Evolutionary conservation across 495 filamentous ascomycete genomes (phyloP).

Genomic region (Parmelia sp.): DNA sequence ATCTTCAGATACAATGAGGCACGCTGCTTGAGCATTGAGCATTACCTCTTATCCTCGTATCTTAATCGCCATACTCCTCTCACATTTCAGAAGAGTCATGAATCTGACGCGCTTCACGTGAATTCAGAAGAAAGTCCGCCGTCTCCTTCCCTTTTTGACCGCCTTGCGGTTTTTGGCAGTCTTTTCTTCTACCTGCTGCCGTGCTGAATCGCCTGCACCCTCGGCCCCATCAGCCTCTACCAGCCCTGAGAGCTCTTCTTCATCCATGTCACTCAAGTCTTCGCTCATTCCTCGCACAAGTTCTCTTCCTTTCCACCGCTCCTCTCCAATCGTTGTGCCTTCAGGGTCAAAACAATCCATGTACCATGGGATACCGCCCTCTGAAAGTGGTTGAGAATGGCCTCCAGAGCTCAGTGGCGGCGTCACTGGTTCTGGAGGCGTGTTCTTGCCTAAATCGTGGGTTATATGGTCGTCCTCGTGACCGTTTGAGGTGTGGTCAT

Average conservation of each 20-base stretch:
- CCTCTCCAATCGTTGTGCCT: slow-evolving; percentile 70
- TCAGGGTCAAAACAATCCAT: slow-evolving; percentile 70
- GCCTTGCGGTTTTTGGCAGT: slow-evolving; percentile 19
- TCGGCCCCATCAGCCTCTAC: slow-evolving; percentile 40
- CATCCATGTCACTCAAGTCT: slow-evolving; percentile 81
- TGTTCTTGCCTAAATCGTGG: slow-evolving; percentile 17
- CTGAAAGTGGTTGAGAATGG: slow-evolving; percentile 48
- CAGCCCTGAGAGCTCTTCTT: slow-evolving; percentile 69
- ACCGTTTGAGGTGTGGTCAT: slow-evolving; percentile 14
- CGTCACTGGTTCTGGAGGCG: slow-evolving; percentile 33
- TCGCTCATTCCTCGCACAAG: slow-evolving; percentile 74
- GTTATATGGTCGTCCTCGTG: background rate
- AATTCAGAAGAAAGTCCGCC: slow-evolving; percentile 13
- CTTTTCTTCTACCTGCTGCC: slow-evolving; percentile 6
- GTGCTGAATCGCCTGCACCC: slow-evolving; percentile 10
- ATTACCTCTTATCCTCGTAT: background rate
- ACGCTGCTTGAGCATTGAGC: background rate
- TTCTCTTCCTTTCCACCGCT: slow-evolving; percentile 71
- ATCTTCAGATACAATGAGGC: background rate
- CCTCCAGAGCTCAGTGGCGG: slow-evolving; percentile 44
- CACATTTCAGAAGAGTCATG: background rate
- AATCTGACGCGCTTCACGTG: background rate
- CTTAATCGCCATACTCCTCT: background rate
- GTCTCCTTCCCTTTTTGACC: slow-evolving; percentile 15
- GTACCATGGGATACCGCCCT: slow-evolving; percentile 85